Conservation (phyloP, 2,329 filamentous ascomycete genomes). For the Hyphodiscus sp. region DNA sequence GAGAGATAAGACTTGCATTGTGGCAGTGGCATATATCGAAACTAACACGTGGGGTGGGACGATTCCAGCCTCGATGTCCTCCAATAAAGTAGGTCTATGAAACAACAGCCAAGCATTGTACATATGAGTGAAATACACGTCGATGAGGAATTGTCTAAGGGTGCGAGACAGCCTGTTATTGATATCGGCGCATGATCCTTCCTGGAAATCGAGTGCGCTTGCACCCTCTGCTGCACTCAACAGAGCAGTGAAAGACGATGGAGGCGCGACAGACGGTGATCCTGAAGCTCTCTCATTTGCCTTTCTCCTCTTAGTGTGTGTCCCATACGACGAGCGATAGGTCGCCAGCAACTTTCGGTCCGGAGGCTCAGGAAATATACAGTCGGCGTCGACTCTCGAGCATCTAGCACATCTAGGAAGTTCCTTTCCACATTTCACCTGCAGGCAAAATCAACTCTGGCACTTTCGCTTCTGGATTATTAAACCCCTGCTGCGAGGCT, state of each 20-base stretch:
- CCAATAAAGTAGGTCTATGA: not conserved
- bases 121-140: not conserved
- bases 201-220: not conserved
- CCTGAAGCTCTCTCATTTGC: not conserved
- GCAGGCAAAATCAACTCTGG: not conserved
- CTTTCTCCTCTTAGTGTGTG: not conserved
- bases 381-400: not conserved
- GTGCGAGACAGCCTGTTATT: not conserved
- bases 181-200: not conserved
- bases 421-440: not conserved
- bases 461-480: not conserved
- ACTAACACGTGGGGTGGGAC: not conserved
- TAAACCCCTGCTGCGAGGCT: not conserved
- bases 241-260: not conserved
- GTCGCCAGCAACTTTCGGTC: not conserved
- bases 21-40: not conserved
- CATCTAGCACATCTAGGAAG: not conserved
- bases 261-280: not conserved
- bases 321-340: not conserved
- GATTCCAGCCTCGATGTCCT: not conserved
- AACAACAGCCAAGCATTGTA: not conserved
- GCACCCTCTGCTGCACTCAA: not conserved
- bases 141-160: not conserved
- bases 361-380: not conserved
- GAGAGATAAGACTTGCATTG: not conserved